Base-by-base conservation (phyloP, 106 monocot genomes). In the Dioscorea zingiberensis region DNA sequence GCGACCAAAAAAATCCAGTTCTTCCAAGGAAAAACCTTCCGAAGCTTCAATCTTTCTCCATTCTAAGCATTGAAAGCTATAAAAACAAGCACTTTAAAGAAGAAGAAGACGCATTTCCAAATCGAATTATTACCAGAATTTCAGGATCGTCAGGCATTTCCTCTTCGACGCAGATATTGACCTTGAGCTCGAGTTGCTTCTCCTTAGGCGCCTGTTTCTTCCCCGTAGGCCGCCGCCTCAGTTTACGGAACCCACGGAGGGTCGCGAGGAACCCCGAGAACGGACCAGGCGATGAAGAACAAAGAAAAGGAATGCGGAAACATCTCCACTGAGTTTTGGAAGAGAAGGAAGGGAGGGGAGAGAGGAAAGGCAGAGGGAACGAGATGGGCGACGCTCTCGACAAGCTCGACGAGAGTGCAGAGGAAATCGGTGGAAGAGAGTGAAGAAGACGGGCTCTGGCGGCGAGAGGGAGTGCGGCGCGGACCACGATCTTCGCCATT, bases 81-180 rank as follows among this genome's bases (percentile, higher is more conserved):
- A 38, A 38, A 38, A 38, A 38, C 38, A 10, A 38, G 38, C 38
- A 38, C 38, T 38, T 38, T 38, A 38, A 10, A 38, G 38, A 8
- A 38, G 38, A 38, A 38, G 10, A n/a, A 1, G 10, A 38, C 38
- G 38, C 38, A 38, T 1, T 38, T 10, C 38, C 6, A 38, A 6
- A 38, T 38, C 51, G 15, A 51, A 51, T 13, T 4, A 0, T 13
- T 19, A 90, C 95, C 73, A 91, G 25, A 17, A 95, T 69, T 83
- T 95, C 85, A 38, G 77, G 78, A 66, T 95, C 95, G 13, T 88
- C 81, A n/a, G 95, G 85, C 63, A 91, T 63, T 59, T 77, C 83
- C 38, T 95, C 87, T 21, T 95, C 83, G 27, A 91, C 68, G 55
- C 80, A 68, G 65, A 97, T 84, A 27, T 78, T 72, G 21, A 84